These are phyloP conservation scores for Isabelozyma pseudorhagii DNA, from an alignment of 805 yeast genomes.

Conservation along the genomic window DNA sequence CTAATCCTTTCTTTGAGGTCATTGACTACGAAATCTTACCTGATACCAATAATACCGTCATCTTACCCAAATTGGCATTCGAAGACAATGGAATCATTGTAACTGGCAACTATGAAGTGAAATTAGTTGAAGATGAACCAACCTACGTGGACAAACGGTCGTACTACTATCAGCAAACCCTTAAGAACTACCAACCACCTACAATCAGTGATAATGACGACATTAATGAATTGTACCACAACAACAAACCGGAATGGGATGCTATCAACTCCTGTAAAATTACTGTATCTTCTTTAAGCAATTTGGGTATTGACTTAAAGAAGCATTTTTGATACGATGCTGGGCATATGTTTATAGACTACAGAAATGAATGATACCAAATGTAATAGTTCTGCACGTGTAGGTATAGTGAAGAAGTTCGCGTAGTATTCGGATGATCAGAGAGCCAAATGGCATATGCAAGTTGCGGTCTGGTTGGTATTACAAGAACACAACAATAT, in stretches of 20 bases:
- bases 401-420: too few relatives aligned
- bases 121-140: constrained; percentile 1
- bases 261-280: constrained; percentile 7
- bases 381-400: too few relatives aligned
- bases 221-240: constrained; percentile 1
- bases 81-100: constrained; percentile 1
- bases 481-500: too few relatives aligned
- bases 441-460: too few relatives aligned
- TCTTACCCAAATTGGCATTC: constrained; percentile 4
- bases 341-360: background rate
- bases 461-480: too few relatives aligned
- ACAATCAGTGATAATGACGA: constrained; percentile 7
- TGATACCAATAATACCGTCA: background rate
- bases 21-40: background rate
- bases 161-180: constrained; percentile 6
- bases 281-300: constrained; percentile 1
- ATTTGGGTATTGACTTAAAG: background rate
- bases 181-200: constrained; percentile 1
- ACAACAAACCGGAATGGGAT: constrained; percentile 4
- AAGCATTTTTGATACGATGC: background rate
- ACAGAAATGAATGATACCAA: background rate
- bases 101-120: constrained; percentile 2
- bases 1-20: constrained; percentile 2
- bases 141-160: constrained; percentile 9
- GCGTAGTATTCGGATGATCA: too few relatives aligned